Base-by-base conservation (phyloP, 495 filamentous ascomycete species). In the Xylaria palmicola region DNA sequence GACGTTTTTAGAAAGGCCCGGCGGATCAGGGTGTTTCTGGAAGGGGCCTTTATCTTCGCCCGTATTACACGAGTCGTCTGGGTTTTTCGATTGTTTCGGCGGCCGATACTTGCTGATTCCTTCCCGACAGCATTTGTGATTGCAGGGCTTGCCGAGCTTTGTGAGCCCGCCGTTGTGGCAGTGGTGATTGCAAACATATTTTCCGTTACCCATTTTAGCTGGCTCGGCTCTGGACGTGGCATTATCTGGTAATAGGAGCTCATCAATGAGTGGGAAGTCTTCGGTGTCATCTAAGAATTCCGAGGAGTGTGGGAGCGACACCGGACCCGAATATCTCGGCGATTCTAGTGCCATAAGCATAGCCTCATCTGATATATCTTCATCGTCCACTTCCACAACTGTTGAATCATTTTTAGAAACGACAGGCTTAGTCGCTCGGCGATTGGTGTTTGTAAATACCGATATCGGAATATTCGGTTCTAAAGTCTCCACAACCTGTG, bases 81-180 rank as follows among this genome's bases (percentile, higher is more conserved):
- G 30, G 27, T 67, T 57, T 41, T 71, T 74, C 49, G 65, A 62
- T 62, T 77, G 81, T n/a, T 74, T 71, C 1, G 76, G 71, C 60
- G 87, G 92, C 6, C 88, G 86, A 32, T 85, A 88, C 56, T 90
- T 95, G 32, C 92, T 88, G 5, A 94, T 67, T 1, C 93, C 93
- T 47, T 96, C 90, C n/a, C 84, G 85, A 70, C 94, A 98, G 66
- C 94, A 98, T 36, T 85, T 73, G 66, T 98, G 94, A 13, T 66
- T 74, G 62, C 78, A 80, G 19, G 52, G 64, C 32, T 68, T 79
- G 19, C 73, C 75, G 8, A 75, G 83, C 72, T 77, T 85, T n/a
- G 82, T 86, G 62, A 88, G 89, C 60, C 90, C 83, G 36, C 87
- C 91, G 69, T 91, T 77, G 9, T 65, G 68, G 59, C 81, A 98